Evolutionary conservation across 805 yeast species (phyloP).

Genomic region (Phaffomyces thermotolerans): DNA sequence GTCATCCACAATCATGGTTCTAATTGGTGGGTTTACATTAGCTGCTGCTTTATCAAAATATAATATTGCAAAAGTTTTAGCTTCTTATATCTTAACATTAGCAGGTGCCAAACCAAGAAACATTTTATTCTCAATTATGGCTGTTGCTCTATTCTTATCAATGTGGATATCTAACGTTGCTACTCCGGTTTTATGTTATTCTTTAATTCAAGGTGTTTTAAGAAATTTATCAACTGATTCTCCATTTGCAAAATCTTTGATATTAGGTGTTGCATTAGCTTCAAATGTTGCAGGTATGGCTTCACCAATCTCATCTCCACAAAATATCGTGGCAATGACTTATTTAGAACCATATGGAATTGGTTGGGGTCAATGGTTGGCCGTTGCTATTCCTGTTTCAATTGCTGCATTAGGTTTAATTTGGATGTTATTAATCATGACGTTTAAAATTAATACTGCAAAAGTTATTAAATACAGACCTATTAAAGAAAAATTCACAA

Average conservation of each 20-base stretch:
- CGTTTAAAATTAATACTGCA: conserved; percentile 43
- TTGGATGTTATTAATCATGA: conserved; percentile 60
- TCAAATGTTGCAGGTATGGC: conserved; percentile 95
- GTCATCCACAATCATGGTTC: conserved; percentile 86
- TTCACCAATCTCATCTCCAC: conserved; percentile 95
- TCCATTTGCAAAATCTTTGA: conserved; percentile 77
- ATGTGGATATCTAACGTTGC: conserved; percentile 98
- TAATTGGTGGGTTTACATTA: conserved; percentile 86
- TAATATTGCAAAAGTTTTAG: conserved; percentile 80
- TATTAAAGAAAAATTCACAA: conserved; percentile 59
- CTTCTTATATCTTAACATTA: conserved; percentile 69
- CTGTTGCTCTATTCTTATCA: conserved; percentile 73
- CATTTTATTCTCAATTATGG: conserved; percentile 73
- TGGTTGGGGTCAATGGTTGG: conserved; percentile 90
- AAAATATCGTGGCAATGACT: conserved; percentile 83
- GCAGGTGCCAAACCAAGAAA: conserved; percentile 82
- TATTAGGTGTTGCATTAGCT: conserved; percentile 86
- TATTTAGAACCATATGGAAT: conserved; percentile 61
- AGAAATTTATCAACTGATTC: conserved; percentile 70
- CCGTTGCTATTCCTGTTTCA: conserved; percentile 78
- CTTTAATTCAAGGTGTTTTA: conserved; percentile 79
- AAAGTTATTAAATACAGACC: conserved; percentile 40
- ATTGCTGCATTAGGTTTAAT: conserved; percentile 51
- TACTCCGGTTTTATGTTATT: conserved; percentile 86
- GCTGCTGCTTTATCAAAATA: conserved; percentile 92